A percentile compares a stretch with the other conserved stretches of the same genome.
phyloP scores from a whole-genome alignment of 257 asterid species.

The Penstemon newberryi region DNA sequence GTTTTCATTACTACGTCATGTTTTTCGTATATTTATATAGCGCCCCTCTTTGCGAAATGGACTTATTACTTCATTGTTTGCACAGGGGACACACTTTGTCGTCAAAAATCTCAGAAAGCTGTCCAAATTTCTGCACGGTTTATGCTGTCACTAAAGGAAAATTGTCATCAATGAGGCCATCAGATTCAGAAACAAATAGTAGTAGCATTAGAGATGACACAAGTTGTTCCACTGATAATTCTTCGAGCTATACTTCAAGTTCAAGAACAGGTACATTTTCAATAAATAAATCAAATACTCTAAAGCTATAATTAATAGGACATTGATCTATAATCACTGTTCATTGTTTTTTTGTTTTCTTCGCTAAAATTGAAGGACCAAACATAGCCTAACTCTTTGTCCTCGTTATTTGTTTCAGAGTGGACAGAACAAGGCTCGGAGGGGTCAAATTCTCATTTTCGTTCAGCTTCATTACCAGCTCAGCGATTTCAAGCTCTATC shows the following conservation, averaged over 20 bases:
- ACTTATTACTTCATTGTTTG: conserved; percentile 12
- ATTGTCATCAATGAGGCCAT: conserved; percentile 61
- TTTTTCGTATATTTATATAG: neutral
- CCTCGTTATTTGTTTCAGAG: conserved; percentile 40
- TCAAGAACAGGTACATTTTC: conserved; percentile 49
- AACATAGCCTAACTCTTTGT: neutral
- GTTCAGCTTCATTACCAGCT: conserved; percentile 58
- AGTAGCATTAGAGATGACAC: conserved; percentile 48
- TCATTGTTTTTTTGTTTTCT: too few species aligned
- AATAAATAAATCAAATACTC: too few species aligned
- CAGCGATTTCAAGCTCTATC: conserved; percentile 75
- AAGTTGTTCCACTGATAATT: conserved; percentile 47
- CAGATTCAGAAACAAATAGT: conserved; percentile 54
- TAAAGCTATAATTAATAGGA: neutral
- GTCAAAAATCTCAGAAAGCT: conserved; percentile 53
- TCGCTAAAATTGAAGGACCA: too few species aligned
- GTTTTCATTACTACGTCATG: too few species aligned
- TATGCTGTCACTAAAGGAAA: conserved; percentile 84
- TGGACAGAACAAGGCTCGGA: conserved; percentile 56
- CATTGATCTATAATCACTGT: too few species aligned
- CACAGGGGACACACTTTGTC: conserved; percentile 61
- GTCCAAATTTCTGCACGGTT: conserved; percentile 67
- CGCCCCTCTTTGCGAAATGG: neutral
- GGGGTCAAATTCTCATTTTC: conserved; percentile 38
- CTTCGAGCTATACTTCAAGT: conserved; percentile 44